These are phyloP conservation scores for Soucietia sequanensis DNA, from an alignment of 805 yeast species.

Conservation along the genomic window DNA sequence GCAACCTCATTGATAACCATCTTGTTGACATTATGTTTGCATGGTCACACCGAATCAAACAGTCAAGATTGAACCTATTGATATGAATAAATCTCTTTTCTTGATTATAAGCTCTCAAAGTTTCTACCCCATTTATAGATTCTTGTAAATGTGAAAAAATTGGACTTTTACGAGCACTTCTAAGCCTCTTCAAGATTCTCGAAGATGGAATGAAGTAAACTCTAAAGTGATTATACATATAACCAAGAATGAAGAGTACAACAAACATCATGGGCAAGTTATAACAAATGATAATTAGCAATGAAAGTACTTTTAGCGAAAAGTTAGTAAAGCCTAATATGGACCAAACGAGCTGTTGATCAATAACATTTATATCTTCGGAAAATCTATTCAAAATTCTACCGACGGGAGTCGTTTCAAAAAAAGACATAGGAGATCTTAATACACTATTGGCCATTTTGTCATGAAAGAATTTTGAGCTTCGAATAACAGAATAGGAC, in stretches of 20 bases:
- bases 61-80: conserved; percentile 22
- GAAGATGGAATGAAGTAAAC: conserved; percentile 33
- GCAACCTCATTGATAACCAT: conserved; percentile 40
- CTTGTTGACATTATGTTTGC: conserved; percentile 24
- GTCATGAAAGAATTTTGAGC: conserved; percentile 34
- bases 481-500: conserved; percentile 29
- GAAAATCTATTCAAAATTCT: conserved; percentile 39
- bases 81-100: conserved; percentile 26
- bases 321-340: conserved; percentile 22
- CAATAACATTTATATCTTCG: conserved; percentile 34
- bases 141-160: conserved; percentile 37
- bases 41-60: conserved; percentile 19
- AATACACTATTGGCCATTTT: conserved; percentile 33
- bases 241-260: conserved; percentile 21
- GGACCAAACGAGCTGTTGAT: conserved; percentile 32
- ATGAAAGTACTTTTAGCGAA: conserved; percentile 21
- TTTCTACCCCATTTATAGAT: conserved; percentile 35
- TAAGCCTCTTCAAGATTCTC: conserved; percentile 32
- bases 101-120: conserved; percentile 32
- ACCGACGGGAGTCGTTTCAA: conserved; percentile 42
- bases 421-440: conserved; percentile 41
- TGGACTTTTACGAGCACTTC: conserved; percentile 31
- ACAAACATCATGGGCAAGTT: conserved; percentile 33
- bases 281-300: conserved; percentile 29
- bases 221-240: conserved; percentile 31